These are phyloP conservation scores for Phytopythium montanum DNA, from an alignment of 352 stramenopile species.

Conservation along the genomic window DNA sequence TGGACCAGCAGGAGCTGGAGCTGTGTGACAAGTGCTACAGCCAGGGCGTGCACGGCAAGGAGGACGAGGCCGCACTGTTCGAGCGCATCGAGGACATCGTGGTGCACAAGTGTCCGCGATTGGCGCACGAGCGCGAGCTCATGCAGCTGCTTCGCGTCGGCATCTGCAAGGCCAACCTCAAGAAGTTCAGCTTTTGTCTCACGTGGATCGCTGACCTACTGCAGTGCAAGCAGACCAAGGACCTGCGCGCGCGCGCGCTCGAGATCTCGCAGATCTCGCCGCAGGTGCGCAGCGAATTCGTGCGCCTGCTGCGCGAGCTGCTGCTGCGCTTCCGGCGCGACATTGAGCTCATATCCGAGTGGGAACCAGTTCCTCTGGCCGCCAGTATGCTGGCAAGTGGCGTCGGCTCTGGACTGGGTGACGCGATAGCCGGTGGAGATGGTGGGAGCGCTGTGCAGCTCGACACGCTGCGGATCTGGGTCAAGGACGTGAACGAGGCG, in stretches of 20 bases:
- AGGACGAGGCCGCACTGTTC: constrained; percentile 61
- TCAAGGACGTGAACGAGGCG: constrained; percentile 40
- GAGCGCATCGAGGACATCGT: constrained; percentile 63
- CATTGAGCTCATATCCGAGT: constrained; percentile 72
- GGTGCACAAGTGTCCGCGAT: constrained; percentile 47
- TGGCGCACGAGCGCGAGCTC: constrained; percentile 48
- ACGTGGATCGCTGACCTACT: constrained; percentile 77
- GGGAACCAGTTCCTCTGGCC: constrained; percentile 42
- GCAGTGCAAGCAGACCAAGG: constrained; percentile 53
- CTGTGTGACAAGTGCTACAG: constrained; percentile 78
- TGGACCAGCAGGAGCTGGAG: constrained; percentile 48
- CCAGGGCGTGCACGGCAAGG: constrained; percentile 64
- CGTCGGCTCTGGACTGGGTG: constrained; percentile 13
- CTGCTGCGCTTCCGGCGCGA: constrained; percentile 49
- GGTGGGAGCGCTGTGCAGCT: constrained; percentile 25
- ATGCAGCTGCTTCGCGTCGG: constrained; percentile 58
- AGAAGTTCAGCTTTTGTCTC: constrained; percentile 81
- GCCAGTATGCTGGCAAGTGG: constrained; percentile 14
- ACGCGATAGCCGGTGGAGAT: constrained; percentile 7
- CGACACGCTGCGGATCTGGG: constrained; percentile 71
- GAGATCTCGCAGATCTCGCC: constrained; percentile 73
- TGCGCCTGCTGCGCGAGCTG: constrained; percentile 52
- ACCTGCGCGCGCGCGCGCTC: constrained; percentile 59
- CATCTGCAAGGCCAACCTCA: constrained; percentile 79
- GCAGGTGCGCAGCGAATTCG: constrained; percentile 64